phyloP scores from a whole-genome alignment of 2,329 filamentous ascomycete species.

The Mycocentrospora acerina region DNA sequence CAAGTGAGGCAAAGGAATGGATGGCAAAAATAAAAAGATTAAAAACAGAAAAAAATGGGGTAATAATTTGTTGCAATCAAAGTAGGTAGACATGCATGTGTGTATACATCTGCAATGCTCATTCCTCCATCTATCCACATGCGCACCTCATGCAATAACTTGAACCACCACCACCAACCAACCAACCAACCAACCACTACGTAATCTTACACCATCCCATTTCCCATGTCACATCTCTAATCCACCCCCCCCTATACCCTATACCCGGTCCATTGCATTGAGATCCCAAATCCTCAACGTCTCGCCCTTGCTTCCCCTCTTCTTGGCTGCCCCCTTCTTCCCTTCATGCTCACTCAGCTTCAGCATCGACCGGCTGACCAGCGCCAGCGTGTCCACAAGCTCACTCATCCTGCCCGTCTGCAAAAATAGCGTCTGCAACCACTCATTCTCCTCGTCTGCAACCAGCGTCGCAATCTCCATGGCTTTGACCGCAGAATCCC shows the following conservation, averaged over 20 bases:
- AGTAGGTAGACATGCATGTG: too few species aligned
- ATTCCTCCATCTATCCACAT: too few species aligned
- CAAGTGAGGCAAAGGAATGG: too few species aligned
- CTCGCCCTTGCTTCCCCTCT: constrained; percentile 46
- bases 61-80: too few species aligned
- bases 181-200: too few species aligned
- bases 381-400: constrained; percentile 64
- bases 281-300: constrained; percentile 49
- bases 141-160: too few species aligned
- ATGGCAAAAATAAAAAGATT: too few species aligned
- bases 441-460: constrained; percentile 49
- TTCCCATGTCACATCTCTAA: not conserved
- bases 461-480: constrained; percentile 82
- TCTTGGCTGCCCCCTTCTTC: constrained; percentile 44
- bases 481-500: constrained; percentile 76
- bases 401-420: constrained; percentile 47
- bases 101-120: too few species aligned
- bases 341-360: constrained; percentile 45
- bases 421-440: constrained; percentile 42
- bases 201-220: not conserved
- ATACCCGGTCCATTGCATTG: constrained; percentile 21
- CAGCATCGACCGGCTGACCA: constrained; percentile 71
- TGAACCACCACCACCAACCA: too few species aligned
- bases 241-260: not conserved
- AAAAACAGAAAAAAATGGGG: too few species aligned